Base-by-base conservation (phyloP, 2,329 filamentous ascomycete species). In the Teratosphaeria zuluensis region DNA sequence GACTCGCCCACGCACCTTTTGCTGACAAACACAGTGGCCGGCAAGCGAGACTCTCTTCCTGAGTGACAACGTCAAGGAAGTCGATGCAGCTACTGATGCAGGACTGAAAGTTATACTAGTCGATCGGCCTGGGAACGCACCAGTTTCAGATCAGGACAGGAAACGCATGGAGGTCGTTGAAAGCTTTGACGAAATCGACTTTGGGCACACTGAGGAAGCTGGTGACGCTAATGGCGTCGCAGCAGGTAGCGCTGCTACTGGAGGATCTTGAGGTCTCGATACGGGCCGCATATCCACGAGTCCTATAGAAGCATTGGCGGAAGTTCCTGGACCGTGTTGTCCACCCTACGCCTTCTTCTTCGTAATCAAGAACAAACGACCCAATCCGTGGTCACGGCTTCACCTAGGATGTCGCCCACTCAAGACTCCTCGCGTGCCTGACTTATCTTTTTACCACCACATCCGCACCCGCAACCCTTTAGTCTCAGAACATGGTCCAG, bases 11-110 rank as follows among this genome's bases (percentile, higher is more conserved):
- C 19, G 12, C 31, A 31, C 7, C 32, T 31, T 28, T 28, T 56
- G 38, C 55, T 56, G 38, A 56, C 32, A 1, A 4, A 3, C 19
- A 7, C 35, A 75, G 65, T 61, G 79, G 58, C 65, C 75, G 55
- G 71, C 79, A 19, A 72, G 71, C 11, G 77, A 81, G 58, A 88
- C 88, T 77, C 77, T 90, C n/a, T 94, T 94, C 71, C 75, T 92
- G 61, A 92, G 88, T 68, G 89, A 94, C 74, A 91, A 91, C 68
- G 79, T 89, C 53, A 83, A 81, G 68, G 79, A 80, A 66, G 75
- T 78, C 54, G 70, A 74, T 63, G 77, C 77, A 19, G 77, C 78
- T 5, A 68, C 68, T 51, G 66, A 69, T 56, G 76, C 76, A 7
- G 72, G 73, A 38, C 72, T 80, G 62, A 70, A 75, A 59, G 69